phyloP scores from a whole-genome alignment of 768 basidiomycete genomes.

The Trametes meyenii region DNA sequence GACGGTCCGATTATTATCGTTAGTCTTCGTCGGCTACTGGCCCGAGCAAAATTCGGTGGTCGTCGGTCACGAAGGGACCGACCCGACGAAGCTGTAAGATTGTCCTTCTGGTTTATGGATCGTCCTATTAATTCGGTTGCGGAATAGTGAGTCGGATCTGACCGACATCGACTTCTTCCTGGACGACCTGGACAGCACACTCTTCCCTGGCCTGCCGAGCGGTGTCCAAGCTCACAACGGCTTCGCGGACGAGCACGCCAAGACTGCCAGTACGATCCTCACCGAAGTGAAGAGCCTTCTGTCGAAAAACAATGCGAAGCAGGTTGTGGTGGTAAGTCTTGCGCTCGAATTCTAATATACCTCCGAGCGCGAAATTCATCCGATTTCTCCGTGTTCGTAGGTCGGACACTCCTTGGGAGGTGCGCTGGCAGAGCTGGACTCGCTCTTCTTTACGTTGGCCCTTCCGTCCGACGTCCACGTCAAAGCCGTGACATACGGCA shows the following conservation, averaged over 20 bases:
- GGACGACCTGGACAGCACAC: conserved; percentile 43
- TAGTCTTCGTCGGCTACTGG: conserved; percentile 65
- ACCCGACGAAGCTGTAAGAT: conserved; percentile 53
- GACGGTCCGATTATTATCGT: neutral
- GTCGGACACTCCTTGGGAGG: conserved; percentile 40
- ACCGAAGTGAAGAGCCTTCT: conserved; percentile 47
- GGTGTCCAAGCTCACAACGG: conserved; percentile 54
- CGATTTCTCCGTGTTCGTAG: neutral
- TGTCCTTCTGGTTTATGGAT: neutral
- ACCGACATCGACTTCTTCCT: conserved; percentile 51
- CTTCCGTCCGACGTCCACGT: conserved; percentile 37
- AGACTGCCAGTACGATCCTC: conserved; percentile 50
- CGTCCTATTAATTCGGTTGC: neutral
- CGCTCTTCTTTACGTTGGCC: conserved; percentile 35
- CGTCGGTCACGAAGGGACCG: conserved; percentile 64
- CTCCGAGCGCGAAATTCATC: neutral
- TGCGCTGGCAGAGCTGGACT: conserved; percentile 36
- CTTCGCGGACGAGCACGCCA: conserved; percentile 53
- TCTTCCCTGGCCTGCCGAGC: conserved; percentile 57
- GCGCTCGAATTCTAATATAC: too few species aligned
- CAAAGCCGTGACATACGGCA: conserved; percentile 50
- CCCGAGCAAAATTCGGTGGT: conserved; percentile 52
- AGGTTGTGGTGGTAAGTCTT: conserved; percentile 49
- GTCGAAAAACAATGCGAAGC: conserved; percentile 39
- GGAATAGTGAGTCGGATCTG: conserved; percentile 47